Evolutionary conservation across 495 filamentous ascomycete genomes (phyloP).

Genomic region (Hyaloscypha variabilis): DNA sequence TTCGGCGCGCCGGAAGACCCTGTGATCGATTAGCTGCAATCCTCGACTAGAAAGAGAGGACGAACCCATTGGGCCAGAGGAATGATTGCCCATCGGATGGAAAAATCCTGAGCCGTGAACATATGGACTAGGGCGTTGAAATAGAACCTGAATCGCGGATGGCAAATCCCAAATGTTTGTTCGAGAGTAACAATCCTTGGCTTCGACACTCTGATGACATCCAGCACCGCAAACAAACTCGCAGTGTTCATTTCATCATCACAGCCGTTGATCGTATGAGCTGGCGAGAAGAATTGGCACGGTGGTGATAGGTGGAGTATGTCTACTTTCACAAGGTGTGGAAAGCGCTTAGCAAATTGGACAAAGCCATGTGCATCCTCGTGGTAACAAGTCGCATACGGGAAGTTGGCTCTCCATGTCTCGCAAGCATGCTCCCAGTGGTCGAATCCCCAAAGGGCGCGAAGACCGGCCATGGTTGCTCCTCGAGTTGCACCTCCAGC

Average conservation of each 20-base stretch:
- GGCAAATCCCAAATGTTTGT: slow-evolving; percentile 69
- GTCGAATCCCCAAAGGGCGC: slow-evolving; percentile 66
- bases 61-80: slow-evolving; percentile 45
- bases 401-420: slow-evolving; percentile 65
- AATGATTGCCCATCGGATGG: slow-evolving; percentile 54
- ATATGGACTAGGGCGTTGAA: slow-evolving; percentile 66
- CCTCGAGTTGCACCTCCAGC: slow-evolving; percentile 76
- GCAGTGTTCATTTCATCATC: slow-evolving; percentile 77
- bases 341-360: slow-evolving; percentile 30
- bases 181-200: slow-evolving; percentile 83
- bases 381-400: slow-evolving; percentile 41
- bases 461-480: slow-evolving; percentile 62
- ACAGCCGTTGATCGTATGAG: slow-evolving; percentile 64
- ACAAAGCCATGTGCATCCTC: slow-evolving; percentile 53
- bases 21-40: slow-evolving; percentile 38
- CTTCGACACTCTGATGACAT: slow-evolving; percentile 58
- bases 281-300: slow-evolving; percentile 80
- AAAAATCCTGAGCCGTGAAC: slow-evolving; percentile 69
- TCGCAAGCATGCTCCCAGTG: slow-evolving; percentile 52
- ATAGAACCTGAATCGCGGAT: slow-evolving; percentile 40
- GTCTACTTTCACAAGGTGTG: slow-evolving; percentile 52
- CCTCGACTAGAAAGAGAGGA: too few relatives aligned
- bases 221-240: slow-evolving; percentile 63
- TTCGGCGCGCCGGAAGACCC: slow-evolving; percentile 62
- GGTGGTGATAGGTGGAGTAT: slow-evolving; percentile 82